phyloP scores from a whole-genome alignment of 768 basidiomycete genomes.

The Rhodosporidiobolus odoratus region DNA sequence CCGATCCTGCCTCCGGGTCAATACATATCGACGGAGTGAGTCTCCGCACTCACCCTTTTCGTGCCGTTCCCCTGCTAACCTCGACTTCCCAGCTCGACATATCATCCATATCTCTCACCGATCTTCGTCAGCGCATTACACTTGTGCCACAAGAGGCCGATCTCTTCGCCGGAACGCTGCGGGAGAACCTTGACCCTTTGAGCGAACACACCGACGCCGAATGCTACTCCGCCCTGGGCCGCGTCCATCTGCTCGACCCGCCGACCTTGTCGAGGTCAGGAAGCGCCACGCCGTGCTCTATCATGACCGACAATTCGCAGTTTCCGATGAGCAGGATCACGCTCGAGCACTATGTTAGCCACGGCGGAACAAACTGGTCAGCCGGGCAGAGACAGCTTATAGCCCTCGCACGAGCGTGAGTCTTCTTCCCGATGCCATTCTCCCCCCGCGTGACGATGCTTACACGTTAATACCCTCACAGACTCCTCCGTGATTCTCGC shows the following conservation, averaged over 20 bases:
- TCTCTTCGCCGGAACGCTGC: conserved; percentile 19
- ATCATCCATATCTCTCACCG: conserved; percentile 3
- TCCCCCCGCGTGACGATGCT: not conserved
- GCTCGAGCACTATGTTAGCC: conserved; percentile 44
- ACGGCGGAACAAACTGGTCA: conserved; percentile 46
- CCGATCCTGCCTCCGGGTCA: not conserved
- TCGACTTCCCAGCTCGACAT: conserved; percentile 20
- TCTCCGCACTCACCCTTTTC: not conserved
- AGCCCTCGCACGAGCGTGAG: conserved; percentile 49
- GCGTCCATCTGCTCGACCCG: conserved; percentile 13
- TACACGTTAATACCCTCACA: not conserved
- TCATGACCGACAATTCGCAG: not conserved
- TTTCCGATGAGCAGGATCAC: conserved; percentile 29
- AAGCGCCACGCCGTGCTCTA: not conserved
- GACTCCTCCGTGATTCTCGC: conserved; percentile 45
- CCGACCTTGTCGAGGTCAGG: not conserved
- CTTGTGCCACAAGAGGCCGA: conserved; percentile 31
- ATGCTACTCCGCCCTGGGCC: not conserved
- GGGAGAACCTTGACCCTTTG: conserved; percentile 32
- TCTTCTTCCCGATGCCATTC: conserved; percentile 23
- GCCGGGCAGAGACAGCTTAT: conserved; percentile 52
- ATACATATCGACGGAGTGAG: conserved; percentile 55
- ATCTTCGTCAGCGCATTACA: conserved; percentile 17
- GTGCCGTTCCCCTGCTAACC: conserved; percentile 58
- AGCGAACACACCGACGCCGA: conserved; percentile 22